Percentiles rank a stretch among this genome's conserved stretches.
Evolutionary conservation across 169 alveolate species (phyloP).

Genomic region (Babesia gibsoni): DNA sequence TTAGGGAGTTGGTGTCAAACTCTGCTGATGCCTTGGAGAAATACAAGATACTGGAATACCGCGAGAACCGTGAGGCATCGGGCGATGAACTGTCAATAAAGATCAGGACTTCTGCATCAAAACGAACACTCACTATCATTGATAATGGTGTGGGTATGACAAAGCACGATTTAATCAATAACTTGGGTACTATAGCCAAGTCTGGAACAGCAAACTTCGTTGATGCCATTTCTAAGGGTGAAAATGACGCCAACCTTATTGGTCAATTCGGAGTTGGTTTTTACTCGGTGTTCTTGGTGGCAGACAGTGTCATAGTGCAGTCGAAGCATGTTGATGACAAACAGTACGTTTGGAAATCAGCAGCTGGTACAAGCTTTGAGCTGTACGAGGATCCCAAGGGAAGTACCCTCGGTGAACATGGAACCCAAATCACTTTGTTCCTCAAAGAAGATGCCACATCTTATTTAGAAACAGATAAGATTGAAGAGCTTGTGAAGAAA

Average conservation of each 20-base stretch:
- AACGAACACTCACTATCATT: slow-evolving; percentile 91
- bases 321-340: slow-evolving; percentile 88
- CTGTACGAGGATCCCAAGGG: slow-evolving; percentile 96
- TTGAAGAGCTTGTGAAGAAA: slow-evolving; percentile 89
- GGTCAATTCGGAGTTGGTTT: slow-evolving; percentile 99
- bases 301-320: slow-evolving; percentile 96
- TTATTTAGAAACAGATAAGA: slow-evolving; percentile 88
- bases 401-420: slow-evolving; percentile 92
- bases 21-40: slow-evolving; percentile 99
- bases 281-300: slow-evolving; percentile 98
- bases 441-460: slow-evolving; percentile 98
- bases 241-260: slow-evolving; percentile 93
- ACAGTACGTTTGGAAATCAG: slow-evolving; percentile 97
- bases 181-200: slow-evolving; percentile 99
- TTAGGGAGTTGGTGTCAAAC: slow-evolving; percentile 96
- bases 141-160: slow-evolving; percentile 99
- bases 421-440: slow-evolving; percentile 95
- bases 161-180: slow-evolving; percentile 95
- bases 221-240: slow-evolving; percentile 94
- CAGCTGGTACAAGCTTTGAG: slow-evolving; percentile 94
- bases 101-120: slow-evolving; percentile 90
- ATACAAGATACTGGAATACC: slow-evolving; percentile 77
- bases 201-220: slow-evolving; percentile 99
- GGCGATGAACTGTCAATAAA: slow-evolving; percentile 79
- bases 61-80: slow-evolving; percentile 63